Evolutionary conservation across 768 basidiomycete species (phyloP).

Genomic region (Suillus ampliporus): DNA sequence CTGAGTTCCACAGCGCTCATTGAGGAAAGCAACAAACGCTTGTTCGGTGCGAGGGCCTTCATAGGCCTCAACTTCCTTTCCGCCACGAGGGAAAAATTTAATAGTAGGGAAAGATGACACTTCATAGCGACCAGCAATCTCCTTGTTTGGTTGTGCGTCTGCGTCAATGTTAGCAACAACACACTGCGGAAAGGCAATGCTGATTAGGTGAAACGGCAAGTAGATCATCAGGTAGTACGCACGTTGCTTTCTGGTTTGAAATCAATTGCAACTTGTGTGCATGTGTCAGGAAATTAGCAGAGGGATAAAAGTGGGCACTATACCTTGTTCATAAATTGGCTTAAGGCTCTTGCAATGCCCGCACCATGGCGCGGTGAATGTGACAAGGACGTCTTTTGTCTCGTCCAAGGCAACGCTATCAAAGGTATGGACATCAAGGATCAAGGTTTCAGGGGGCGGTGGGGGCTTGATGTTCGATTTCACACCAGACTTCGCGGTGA

Average conservation of each 20-base stretch:
- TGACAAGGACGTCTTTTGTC: conserved; percentile 82
- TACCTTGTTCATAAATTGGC: conserved; percentile 83
- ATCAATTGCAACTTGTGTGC: conserved; percentile 66
- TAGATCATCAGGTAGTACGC: conserved; percentile 27
- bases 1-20: conserved; percentile 85
- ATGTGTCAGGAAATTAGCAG: conserved; percentile 6
- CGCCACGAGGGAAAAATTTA: conserved; percentile 88
- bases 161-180: conserved; percentile 91
- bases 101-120: conserved; percentile 90
- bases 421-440: conserved; percentile 77
- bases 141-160: conserved; percentile 80
- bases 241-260: conserved; percentile 83
- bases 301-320: conserved; percentile 1
- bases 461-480: conserved; percentile 91
- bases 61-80: conserved; percentile 70
- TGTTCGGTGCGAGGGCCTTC: conserved; percentile 71
- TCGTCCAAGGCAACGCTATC: conserved; percentile 73
- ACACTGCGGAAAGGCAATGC: conserved; percentile 56
- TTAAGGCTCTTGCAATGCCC: conserved; percentile 95
- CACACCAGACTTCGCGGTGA: conserved; percentile 75
- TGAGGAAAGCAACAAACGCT: conserved; percentile 80
- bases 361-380: conserved; percentile 87
- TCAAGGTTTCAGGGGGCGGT: conserved; percentile 69
- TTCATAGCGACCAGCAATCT: conserved; percentile 71
- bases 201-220: not conserved